These are phyloP conservation scores for Paraconiothyrium sp. DNA, from an alignment of 2,329 filamentous ascomycete species.

Conservation along the genomic window DNA sequence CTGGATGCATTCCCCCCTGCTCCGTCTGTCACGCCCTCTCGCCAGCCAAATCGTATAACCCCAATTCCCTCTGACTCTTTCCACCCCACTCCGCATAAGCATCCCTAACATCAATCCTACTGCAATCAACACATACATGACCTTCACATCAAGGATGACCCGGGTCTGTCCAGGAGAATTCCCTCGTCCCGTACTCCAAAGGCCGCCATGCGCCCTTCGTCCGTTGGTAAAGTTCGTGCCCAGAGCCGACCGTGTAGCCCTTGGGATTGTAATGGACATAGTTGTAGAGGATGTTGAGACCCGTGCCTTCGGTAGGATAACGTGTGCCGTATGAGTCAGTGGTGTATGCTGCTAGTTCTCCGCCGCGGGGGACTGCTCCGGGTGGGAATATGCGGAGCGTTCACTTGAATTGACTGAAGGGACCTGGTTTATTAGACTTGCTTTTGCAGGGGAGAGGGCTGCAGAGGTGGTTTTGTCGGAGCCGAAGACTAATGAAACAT, in stretches of 20 bases:
- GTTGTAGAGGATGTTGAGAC: conserved; percentile 29
- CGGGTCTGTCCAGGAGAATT: conserved; percentile 36
- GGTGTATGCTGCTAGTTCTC: conserved; percentile 24
- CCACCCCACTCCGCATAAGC: conserved; percentile 13
- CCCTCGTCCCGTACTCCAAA: conserved; percentile 51
- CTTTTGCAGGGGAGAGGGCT: conserved; percentile 27
- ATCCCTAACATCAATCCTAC: not conserved
- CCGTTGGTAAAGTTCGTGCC: conserved; percentile 22
- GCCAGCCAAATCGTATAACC: conserved; percentile 3
- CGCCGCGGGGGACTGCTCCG: conserved; percentile 41
- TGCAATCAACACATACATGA: not conserved
- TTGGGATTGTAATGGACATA: conserved; percentile 29
- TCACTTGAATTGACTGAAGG: conserved; percentile 45
- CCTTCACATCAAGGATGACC: conserved; percentile 28
- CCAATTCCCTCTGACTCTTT: not conserved
- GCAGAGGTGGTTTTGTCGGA: conserved; percentile 21
- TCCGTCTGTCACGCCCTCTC: conserved; percentile 12
- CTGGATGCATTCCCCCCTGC: conserved; percentile 2
- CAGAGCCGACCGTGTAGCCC: conserved; percentile 27
- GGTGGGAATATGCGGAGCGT: conserved; percentile 44
- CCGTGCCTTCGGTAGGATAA: conserved; percentile 30
- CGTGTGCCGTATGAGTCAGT: conserved; percentile 31
- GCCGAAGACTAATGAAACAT: conserved; percentile 33
- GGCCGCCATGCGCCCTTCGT: conserved; percentile 41
- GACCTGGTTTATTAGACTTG: conserved; percentile 41